phyloP scores from a whole-genome alignment of 148 eudicot genomes.

The Fagopyrum tataricum region DNA sequence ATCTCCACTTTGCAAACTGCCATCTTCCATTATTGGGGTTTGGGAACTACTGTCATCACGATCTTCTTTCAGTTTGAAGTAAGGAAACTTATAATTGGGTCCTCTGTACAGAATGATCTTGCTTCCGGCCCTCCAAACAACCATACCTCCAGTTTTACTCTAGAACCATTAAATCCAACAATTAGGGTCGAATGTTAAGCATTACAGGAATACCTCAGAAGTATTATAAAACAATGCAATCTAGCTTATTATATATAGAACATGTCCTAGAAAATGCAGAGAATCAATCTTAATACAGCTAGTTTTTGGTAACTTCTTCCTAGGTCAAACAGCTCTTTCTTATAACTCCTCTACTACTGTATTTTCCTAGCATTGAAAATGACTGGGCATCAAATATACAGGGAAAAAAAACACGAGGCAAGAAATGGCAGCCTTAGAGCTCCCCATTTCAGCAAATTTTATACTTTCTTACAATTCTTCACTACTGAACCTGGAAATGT shows the following conservation, averaged over 20 bases:
- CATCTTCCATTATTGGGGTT: slow-evolving; percentile 21
- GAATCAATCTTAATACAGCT: background rate
- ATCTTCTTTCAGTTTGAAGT: slow-evolving; percentile 45
- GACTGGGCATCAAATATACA: background rate
- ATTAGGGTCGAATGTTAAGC: background rate
- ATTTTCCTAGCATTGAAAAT: background rate
- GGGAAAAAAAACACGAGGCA: background rate
- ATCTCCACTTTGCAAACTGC: slow-evolving; percentile 18
- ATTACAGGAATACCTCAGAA: slow-evolving; percentile 4
- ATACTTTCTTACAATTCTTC: background rate
- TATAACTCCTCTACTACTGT: background rate
- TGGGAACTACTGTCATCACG: slow-evolving; percentile 27
- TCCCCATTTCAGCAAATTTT: background rate
- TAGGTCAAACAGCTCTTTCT: background rate
- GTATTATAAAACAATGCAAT: background rate
- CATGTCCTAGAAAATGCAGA: background rate
- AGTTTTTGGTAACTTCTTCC: background rate
- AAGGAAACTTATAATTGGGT: slow-evolving; percentile 75
- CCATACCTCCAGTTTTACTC: slow-evolving; percentile 96
- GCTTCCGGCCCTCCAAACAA: slow-evolving; percentile 96
- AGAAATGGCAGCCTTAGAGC: background rate
- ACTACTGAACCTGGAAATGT: background rate
- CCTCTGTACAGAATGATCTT: slow-evolving; percentile 82
- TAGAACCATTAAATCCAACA: slow-evolving; percentile 26
- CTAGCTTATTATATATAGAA: background rate